These are phyloP conservation scores for Plectosphaerella sp. DNA, from an alignment of 2,329 filamentous ascomycete species.

Conservation along the genomic window DNA sequence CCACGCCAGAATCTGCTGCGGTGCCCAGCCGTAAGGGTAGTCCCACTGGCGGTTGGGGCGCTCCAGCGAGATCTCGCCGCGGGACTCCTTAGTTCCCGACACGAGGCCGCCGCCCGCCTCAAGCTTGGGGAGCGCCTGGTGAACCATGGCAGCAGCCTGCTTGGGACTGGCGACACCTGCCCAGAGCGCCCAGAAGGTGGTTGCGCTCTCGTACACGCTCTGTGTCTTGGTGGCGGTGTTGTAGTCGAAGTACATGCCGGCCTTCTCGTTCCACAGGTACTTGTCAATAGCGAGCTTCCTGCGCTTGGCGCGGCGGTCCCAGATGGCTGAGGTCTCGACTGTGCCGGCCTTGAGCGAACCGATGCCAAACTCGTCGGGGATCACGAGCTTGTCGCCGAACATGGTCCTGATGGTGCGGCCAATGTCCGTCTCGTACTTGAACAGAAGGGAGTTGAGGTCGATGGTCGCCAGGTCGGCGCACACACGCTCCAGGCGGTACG, in stretches of 20 bases:
- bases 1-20: conserved; percentile 98
- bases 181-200: conserved; percentile 98
- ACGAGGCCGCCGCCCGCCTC: conserved; percentile 84
- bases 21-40: conserved; percentile 96
- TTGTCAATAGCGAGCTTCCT: conserved; percentile 86
- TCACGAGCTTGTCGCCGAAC: conserved; percentile 77
- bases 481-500: conserved; percentile 84
- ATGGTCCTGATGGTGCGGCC: conserved; percentile 76
- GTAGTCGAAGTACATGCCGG: conserved; percentile 98
- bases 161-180: conserved; percentile 80
- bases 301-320: conserved; percentile 84
- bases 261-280: conserved; percentile 86
- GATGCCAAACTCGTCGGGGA: conserved; percentile 78
- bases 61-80: conserved; percentile 72
- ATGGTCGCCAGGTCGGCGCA: conserved; percentile 89
- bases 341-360: conserved; percentile 62
- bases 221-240: conserved; percentile 78
- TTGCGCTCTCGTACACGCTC: conserved; percentile 82
- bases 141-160: conserved; percentile 81
- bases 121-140: conserved; percentile 77
- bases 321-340: conserved; percentile 76
- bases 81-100: conserved; percentile 84
- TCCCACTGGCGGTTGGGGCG: conserved; percentile 97
- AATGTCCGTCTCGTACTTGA: conserved; percentile 97
- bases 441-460: conserved; percentile 89